Percentiles rank a stretch among this genome's conserved stretches.
Conservation (phyloP, 495 filamentous ascomycete genomes). For the Aspergillus leporis region DNA sequence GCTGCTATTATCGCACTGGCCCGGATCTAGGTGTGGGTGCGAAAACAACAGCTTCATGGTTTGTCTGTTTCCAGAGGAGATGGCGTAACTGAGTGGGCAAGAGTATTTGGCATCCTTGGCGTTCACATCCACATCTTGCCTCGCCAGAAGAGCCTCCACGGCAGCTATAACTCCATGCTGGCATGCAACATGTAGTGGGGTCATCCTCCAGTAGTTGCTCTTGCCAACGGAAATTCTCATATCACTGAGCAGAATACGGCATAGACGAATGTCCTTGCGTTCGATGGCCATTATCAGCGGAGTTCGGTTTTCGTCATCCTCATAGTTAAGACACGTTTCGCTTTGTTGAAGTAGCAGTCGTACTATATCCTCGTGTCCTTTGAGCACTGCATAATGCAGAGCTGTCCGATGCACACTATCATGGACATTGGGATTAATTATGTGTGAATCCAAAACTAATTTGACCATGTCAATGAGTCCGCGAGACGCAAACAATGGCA, state of each 20-base stretch:
- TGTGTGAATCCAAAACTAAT: neutral
- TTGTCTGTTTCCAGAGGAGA: neutral
- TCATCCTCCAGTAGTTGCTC: neutral
- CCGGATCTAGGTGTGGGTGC: neutral
- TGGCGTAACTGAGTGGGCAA: neutral
- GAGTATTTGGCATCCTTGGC: neutral
- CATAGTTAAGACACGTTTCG: neutral
- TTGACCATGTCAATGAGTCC: neutral
- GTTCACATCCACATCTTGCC: neutral
- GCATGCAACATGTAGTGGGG: neutral
- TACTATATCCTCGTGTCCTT: neutral
- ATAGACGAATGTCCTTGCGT: neutral
- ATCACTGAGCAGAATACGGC: neutral
- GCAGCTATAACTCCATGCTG: neutral
- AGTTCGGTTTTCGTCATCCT: neutral
- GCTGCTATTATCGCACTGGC: neutral
- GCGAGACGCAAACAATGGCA: neutral
- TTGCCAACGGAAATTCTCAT: neutral
- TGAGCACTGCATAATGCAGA: neutral
- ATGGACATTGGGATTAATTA: neutral
- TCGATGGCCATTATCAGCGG: neutral
- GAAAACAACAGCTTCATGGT: neutral
- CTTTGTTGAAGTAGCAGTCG: neutral
- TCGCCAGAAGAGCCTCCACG: neutral
- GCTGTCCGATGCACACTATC: neutral